Conservation (phyloP, 2,329 filamentous ascomycete genomes). For the Colletotrichum viniferum region DNA sequence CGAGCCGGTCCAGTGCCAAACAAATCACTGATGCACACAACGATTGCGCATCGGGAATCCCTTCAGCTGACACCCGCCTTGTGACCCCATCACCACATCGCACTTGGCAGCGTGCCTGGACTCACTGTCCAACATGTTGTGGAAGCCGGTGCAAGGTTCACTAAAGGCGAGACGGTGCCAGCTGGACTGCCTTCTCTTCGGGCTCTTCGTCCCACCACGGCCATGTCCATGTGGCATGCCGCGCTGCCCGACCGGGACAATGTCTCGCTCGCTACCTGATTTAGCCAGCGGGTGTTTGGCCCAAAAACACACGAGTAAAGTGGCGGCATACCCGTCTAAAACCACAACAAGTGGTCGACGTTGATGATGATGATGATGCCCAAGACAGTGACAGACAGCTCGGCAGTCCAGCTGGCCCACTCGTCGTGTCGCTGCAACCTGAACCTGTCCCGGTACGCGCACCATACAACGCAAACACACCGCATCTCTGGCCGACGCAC, state of each 20-base stretch:
- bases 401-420: neutral
- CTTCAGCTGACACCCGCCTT: neutral
- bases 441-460: neutral
- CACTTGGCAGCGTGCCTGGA: neutral
- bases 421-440: neutral
- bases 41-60: neutral
- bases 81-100: neutral
- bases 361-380: neutral
- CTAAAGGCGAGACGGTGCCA: neutral
- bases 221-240: neutral
- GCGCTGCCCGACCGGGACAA: neutral
- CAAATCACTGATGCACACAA: neutral
- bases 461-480: neutral
- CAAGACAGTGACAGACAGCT: neutral
- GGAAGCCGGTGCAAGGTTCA: neutral
- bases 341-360: neutral
- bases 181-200: slow-evolving; percentile 1
- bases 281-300: neutral
- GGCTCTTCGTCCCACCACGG: neutral
- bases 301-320: neutral
- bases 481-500: neutral
- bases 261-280: neutral
- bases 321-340: neutral
- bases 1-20: neutral
- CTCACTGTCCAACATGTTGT: neutral